Conservation (phyloP, 495 filamentous ascomycete species). For the Hypoxylon cercidicola region DNA sequence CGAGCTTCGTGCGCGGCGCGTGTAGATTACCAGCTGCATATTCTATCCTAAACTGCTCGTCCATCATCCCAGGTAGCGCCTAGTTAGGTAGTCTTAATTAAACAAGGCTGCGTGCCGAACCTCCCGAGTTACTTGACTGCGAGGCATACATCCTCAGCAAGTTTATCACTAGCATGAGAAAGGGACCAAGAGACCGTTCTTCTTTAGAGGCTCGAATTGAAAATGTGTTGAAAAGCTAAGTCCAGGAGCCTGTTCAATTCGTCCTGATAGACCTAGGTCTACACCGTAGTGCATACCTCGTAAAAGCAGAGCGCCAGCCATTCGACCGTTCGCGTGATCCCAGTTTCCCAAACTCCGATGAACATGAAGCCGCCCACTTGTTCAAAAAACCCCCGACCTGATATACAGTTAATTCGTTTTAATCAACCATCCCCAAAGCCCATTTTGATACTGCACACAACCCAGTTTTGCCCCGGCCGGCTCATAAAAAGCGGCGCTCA, state of each 20-base stretch:
- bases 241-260: conserved; percentile 8
- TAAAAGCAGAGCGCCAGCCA: conserved; percentile 13
- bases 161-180: not conserved
- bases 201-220: not conserved
- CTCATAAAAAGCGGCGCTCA: conserved; percentile 71
- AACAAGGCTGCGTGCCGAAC: too few species aligned
- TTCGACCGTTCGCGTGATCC: conserved; percentile 8
- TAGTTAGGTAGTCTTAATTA: too few species aligned
- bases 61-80: too few species aligned
- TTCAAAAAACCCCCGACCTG: conserved; percentile 15
- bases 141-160: not conserved
- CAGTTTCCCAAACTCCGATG: conserved; percentile 25
- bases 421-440: conserved; percentile 2
- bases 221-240: conserved; percentile 22
- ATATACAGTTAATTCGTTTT: conserved; percentile 23
- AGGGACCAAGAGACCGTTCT: not conserved
- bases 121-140: too few species aligned
- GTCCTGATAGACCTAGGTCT: conserved; percentile 18
- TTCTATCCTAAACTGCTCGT: too few species aligned
- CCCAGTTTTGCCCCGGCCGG: not conserved
- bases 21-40: too few species aligned
- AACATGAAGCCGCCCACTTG: conserved; percentile 6
- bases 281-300: conserved; percentile 13
- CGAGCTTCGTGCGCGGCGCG: too few species aligned
- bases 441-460: not conserved